A percentile compares a stretch with the other conserved stretches of the same genome.
phyloP scores from a whole-genome alignment of 805 yeast genomes.

The Danielozyma ontarioensis region DNA sequence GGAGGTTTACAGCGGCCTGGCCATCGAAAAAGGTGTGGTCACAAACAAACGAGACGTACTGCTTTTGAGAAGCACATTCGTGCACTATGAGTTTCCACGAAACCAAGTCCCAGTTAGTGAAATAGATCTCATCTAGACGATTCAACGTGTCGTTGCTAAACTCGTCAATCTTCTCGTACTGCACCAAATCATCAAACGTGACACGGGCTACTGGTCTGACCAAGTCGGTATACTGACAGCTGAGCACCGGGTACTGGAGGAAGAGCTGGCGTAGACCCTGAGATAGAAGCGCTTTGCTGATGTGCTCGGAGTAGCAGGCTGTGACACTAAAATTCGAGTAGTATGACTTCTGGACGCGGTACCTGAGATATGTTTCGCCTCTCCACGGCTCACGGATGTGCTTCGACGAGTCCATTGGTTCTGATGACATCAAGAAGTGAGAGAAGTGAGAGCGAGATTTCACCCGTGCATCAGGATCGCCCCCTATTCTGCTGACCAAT shows the following conservation, averaged over 20 bases:
- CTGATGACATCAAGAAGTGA: no score
- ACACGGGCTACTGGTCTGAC: background rate
- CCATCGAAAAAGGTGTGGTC: constrained; percentile 12
- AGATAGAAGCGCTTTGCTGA: background rate
- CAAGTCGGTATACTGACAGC: background rate
- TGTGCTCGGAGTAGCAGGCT: background rate
- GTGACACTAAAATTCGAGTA: background rate
- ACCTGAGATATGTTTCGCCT: no score
- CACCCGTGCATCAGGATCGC: no score
- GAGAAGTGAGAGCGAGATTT: no score
- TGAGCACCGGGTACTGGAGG: background rate
- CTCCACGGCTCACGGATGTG: no score
- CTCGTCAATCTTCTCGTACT: background rate
- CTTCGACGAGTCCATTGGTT: no score
- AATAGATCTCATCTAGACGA: background rate
- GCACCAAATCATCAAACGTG: background rate
- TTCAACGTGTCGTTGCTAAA: background rate
- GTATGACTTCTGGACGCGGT: no score
- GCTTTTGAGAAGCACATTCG: no score
- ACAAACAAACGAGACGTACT: constrained; percentile 6
- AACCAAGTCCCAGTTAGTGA: background rate
- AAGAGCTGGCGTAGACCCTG: background rate
- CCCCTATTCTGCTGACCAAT: no score
- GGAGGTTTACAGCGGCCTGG: constrained; percentile 5
- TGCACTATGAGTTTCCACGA: no score